phyloP scores from a whole-genome alignment of 768 basidiomycete species.

The Tricholoma bakamatsutake region DNA sequence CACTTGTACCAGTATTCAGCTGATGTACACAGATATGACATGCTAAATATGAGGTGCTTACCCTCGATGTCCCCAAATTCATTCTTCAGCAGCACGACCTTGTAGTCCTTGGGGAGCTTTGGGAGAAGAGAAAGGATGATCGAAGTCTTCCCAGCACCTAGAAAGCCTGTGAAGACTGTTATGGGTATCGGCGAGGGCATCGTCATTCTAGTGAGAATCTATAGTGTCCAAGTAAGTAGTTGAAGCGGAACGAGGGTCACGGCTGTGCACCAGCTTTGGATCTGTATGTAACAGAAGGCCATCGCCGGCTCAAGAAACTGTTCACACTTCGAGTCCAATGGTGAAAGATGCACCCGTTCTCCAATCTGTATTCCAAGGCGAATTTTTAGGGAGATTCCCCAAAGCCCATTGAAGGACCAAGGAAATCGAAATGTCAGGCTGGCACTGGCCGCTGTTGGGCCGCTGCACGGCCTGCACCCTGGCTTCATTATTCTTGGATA shows the following conservation, averaged over 20 bases:
- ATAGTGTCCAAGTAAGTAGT: background rate
- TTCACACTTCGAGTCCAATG: too few species aligned
- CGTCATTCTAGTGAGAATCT: background rate
- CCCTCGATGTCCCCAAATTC: conserved; percentile 95
- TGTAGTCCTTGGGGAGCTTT: conserved; percentile 79
- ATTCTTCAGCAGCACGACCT: conserved; percentile 89
- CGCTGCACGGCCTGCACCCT: too few species aligned
- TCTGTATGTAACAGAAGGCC: background rate
- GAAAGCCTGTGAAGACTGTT: conserved; percentile 94
- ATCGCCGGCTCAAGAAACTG: too few species aligned
- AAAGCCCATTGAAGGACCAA: too few species aligned
- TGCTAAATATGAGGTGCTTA: conserved; percentile 16
- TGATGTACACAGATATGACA: background rate
- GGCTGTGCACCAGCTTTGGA: background rate
- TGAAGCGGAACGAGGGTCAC: background rate
- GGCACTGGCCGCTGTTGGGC: too few species aligned
- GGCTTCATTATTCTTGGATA: too few species aligned
- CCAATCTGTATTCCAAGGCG: too few species aligned
- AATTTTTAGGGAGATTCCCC: too few species aligned
- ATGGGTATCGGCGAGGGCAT: conserved; percentile 56
- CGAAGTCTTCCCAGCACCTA: conserved; percentile 77
- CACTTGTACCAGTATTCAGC: conserved; percentile 36
- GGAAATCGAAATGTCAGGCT: too few species aligned
- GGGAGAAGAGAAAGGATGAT: conserved; percentile 81
- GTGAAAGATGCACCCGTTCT: too few species aligned